Conservation (phyloP, 805 yeast species). For the Nakazawaea wickerhamii region DNA sequence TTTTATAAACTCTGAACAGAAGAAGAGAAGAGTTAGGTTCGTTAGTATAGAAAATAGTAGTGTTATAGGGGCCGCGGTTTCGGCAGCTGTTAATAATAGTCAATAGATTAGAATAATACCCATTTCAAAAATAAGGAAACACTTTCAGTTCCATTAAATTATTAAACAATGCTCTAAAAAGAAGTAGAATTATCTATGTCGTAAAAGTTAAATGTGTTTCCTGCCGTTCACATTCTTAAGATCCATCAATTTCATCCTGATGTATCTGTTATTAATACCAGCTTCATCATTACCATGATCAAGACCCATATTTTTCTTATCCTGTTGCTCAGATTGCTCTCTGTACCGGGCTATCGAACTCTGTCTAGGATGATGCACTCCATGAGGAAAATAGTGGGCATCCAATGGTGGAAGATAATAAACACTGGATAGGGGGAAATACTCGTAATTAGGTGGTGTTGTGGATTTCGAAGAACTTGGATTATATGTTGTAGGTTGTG, state of each 20-base stretch:
- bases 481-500: neutral
- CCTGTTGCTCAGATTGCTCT: slow-evolving; percentile 2
- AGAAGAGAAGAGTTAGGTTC: slow-evolving; percentile 29
- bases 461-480: neutral
- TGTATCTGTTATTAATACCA: neutral
- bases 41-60: slow-evolving; percentile 40
- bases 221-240: neutral
- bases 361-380: slow-evolving; percentile 31
- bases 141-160: neutral
- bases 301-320: neutral
- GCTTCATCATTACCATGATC: neutral
- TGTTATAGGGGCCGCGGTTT: slow-evolving; percentile 50
- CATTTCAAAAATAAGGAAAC: neutral
- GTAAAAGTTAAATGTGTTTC: neutral
- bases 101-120: neutral
- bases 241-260: slow-evolving; percentile 7
- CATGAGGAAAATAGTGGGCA: slow-evolving; percentile 43
- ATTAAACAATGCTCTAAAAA: neutral
- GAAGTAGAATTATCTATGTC: neutral
- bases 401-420: slow-evolving; percentile 43
- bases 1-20: slow-evolving; percentile 13
- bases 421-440: slow-evolving; percentile 40
- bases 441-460: slow-evolving; percentile 26
- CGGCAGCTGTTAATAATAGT: slow-evolving; percentile 27
- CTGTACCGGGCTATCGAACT: slow-evolving; percentile 11